These are phyloP conservation scores for Rhodotorula mucilaginosa DNA, from an alignment of 1,284 basidiomycete genomes.

Conservation along the genomic window DNA sequence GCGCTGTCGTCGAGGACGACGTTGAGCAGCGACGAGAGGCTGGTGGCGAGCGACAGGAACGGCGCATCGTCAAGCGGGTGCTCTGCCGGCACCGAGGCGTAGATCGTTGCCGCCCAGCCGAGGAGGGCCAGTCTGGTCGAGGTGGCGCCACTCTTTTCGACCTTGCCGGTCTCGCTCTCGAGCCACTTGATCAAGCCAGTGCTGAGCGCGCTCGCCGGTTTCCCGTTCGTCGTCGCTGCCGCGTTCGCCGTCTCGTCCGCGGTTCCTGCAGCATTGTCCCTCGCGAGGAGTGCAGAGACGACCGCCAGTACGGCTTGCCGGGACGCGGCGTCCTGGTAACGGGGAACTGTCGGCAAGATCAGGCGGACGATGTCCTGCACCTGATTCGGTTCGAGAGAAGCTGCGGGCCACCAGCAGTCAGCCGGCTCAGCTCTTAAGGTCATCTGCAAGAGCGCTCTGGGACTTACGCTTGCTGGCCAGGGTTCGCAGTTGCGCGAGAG, in stretches of 20 bases:
- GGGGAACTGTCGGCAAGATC: slow-evolving; percentile 69
- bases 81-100: slow-evolving; percentile 44
- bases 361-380: slow-evolving; percentile 69
- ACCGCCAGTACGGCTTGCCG: slow-evolving; percentile 67
- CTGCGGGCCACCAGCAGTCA: not conserved
- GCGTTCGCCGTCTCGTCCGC: slow-evolving; percentile 46
- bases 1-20: slow-evolving; percentile 57
- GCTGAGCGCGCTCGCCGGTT: slow-evolving; percentile 49
- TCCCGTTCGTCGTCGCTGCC: not conserved
- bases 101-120: slow-evolving; percentile 69
- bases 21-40: slow-evolving; percentile 62
- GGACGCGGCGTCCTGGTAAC: slow-evolving; percentile 70
- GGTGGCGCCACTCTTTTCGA: slow-evolving; percentile 43
- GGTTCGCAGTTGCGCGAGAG: slow-evolving; percentile 10
- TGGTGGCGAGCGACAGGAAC: slow-evolving; percentile 57
- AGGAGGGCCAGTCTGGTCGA: slow-evolving; percentile 67
- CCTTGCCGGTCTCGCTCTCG: slow-evolving; percentile 59
- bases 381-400: slow-evolving; percentile 59
- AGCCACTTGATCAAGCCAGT: slow-evolving; percentile 71
- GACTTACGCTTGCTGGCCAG: slow-evolving; percentile 16
- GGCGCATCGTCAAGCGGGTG: slow-evolving; percentile 49
- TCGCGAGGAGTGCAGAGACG: slow-evolving; percentile 61
- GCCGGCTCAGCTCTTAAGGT: not conserved
- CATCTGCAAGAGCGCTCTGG: too few relatives aligned
- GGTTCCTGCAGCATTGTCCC: slow-evolving; percentile 53